These are phyloP conservation scores for Hyaloraphidium curvatum DNA, from an alignment of 192 early-diverging fungal species.

Conservation along the genomic window DNA sequence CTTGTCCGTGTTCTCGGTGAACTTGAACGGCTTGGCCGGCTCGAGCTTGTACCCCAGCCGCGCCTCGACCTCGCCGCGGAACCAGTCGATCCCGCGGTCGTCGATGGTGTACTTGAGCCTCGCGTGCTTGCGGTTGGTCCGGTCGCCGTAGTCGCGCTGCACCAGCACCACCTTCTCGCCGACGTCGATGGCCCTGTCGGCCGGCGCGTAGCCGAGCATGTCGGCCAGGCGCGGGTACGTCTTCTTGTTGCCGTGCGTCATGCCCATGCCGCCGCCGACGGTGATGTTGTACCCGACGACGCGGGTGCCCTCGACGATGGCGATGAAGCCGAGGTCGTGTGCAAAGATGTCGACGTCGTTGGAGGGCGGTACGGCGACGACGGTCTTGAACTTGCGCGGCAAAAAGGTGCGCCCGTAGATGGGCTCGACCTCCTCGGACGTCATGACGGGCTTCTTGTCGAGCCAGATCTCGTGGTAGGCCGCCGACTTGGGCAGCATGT, in stretches of 20 bases:
- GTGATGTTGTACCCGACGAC: slow-evolving; percentile 84
- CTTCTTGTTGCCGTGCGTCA: slow-evolving; percentile 95
- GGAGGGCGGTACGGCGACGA: slow-evolving; percentile 75
- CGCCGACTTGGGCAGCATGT: slow-evolving; percentile 64
- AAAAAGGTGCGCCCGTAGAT: slow-evolving; percentile 78
- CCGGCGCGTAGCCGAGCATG: slow-evolving; percentile 57
- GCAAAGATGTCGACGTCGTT: slow-evolving; percentile 96
- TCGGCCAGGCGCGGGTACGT: slow-evolving; percentile 77
- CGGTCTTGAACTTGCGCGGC: slow-evolving; percentile 94
- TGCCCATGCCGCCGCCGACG: slow-evolving; percentile 95
- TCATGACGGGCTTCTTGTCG: slow-evolving; percentile 70
- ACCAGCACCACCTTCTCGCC: slow-evolving; percentile 78
- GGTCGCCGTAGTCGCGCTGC: slow-evolving; percentile 88
- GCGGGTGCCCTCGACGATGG: slow-evolving; percentile 53
- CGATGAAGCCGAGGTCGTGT: slow-evolving; percentile 86
- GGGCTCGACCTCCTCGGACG: slow-evolving; percentile 75
- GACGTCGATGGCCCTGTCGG: slow-evolving; percentile 57
- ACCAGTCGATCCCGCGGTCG: slow-evolving; percentile 82
- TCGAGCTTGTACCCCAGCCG: slow-evolving; percentile 57
- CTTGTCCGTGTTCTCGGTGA: slow-evolving; percentile 76
- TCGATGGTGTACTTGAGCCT: slow-evolving; percentile 97
- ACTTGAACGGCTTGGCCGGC: slow-evolving; percentile 47
- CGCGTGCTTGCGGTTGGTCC: slow-evolving; percentile 94
- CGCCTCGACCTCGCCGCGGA: slow-evolving; percentile 63
- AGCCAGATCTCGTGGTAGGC: slow-evolving; percentile 98